Evolutionary conservation across 2,329 filamentous ascomycete genomes (phyloP), one percentile per base, ranked within the genome.

Genomic region (Leptodontidium sp.): DNA sequence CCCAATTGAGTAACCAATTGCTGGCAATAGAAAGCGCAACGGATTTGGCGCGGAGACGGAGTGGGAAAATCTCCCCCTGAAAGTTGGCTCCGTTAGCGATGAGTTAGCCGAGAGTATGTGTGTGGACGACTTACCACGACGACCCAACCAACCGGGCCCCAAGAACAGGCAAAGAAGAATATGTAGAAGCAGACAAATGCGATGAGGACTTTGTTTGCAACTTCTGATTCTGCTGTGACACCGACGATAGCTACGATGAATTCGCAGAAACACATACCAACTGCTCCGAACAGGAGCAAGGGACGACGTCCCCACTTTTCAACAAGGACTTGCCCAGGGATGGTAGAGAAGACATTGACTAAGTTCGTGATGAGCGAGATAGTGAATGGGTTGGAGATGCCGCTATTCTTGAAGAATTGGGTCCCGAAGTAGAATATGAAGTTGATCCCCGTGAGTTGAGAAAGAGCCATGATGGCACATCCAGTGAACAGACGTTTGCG

Each of bases 1-100:
- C 90, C 86, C 89, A 94, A 83, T 93, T 93, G 68, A 90, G 81
- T 0, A 90, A 84, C 91, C 81, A 80, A 82, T 93, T 93, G 64
- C 90, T 89, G 2, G 91, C 91, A 0, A 90, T 92, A 1, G 89
- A 88, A 66, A 92, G 85, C 57, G 87, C 87, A 72, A 92, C 85
- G 3, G 84, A 86, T 75, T 86, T 86, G n/a, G 90, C 90, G 59
- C 90, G 87, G 61, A 83, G 82, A 80, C 86, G 88, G 55, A 90
- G 83, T 1, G 88, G 87, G 79, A 84, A 90, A 72, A 90, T 88
- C 77, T 90, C 88, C 67, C 87, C 86, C 0, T 84, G 87, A 6
- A 47, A n/a, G 2, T 47, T 47, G 5, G 15, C 40, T 47, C 15
- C 1, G 14, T 47, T 47, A 47, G 43, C 43, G 43, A 47, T 47